These are phyloP conservation scores for Bathelium albidoporum DNA, from an alignment of 495 filamentous ascomycete species.

Conservation along the genomic window DNA sequence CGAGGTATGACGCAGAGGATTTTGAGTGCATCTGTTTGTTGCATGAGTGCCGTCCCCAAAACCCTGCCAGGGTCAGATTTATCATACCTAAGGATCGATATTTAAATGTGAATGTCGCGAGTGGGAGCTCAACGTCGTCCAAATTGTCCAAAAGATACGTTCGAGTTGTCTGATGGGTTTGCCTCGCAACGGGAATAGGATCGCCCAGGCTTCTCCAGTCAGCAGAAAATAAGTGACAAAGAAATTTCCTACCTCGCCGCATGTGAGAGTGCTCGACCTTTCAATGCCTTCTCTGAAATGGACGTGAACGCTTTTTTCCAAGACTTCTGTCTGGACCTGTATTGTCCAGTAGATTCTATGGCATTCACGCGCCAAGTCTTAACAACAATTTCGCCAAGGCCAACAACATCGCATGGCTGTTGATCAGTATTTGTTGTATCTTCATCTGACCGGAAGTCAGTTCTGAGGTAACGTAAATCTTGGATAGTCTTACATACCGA, in stretches of 20 bases:
- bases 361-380: neutral
- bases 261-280: constrained; percentile 19
- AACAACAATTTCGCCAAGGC: constrained; percentile 5
- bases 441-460: neutral
- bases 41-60: neutral
- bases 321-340: neutral
- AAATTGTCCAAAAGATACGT: too few relatives aligned
- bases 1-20: constrained; percentile 18
- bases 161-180: too few relatives aligned
- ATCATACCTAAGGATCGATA: constrained; percentile 15
- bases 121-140: neutral
- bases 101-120: constrained; percentile 16
- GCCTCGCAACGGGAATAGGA: neutral
- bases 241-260: constrained; percentile 5
- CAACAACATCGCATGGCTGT: neutral
- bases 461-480: neutral
- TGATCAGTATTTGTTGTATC: neutral
- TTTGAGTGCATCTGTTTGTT: constrained; percentile 17
- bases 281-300: constrained; percentile 17
- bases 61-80: too few relatives aligned
- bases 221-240: neutral
- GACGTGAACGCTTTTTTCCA: neutral
- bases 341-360: neutral
- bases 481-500: neutral
- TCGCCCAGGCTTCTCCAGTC: neutral